Conservation (phyloP, 352 stramenopile species). For the Phytophthora sojae region DNA sequence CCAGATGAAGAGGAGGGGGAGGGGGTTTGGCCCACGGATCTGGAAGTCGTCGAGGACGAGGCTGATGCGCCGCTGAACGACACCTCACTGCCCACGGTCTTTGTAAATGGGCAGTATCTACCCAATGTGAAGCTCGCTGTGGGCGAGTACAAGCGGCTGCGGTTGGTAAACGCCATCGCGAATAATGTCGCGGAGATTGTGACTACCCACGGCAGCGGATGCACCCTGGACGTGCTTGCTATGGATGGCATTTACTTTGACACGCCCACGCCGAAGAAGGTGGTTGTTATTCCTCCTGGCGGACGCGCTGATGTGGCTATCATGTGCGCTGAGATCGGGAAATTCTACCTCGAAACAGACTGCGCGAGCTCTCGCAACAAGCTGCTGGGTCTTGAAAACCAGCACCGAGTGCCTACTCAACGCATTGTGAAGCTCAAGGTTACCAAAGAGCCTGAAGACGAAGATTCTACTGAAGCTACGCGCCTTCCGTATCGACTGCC, state of each 20-base stretch:
- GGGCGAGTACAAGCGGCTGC: constrained; percentile 69
- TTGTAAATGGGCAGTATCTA: constrained; percentile 81
- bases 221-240: constrained; percentile 64
- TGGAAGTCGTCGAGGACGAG: constrained; percentile 41
- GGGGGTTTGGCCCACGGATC: constrained; percentile 32
- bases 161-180: constrained; percentile 82
- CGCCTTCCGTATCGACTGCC: constrained; percentile 47
- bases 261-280: constrained; percentile 47
- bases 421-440: constrained; percentile 65
- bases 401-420: constrained; percentile 78
- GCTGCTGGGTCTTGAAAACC: constrained; percentile 64
- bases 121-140: constrained; percentile 60
- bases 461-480: constrained; percentile 30
- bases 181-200: constrained; percentile 83
- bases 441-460: constrained; percentile 15
- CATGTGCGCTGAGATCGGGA: constrained; percentile 51
- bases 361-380: constrained; percentile 63
- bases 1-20: constrained; percentile 15
- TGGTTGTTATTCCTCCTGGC: constrained; percentile 72
- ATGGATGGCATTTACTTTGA: constrained; percentile 78
- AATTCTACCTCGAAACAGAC: constrained; percentile 76
- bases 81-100: constrained; percentile 73
- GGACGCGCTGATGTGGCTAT: constrained; percentile 72
- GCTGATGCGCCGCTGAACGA: constrained; percentile 67
- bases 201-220: constrained; percentile 45